Conservation (phyloP, 495 filamentous ascomycete genomes). For the Hypomontagnella submonticulosa region DNA sequence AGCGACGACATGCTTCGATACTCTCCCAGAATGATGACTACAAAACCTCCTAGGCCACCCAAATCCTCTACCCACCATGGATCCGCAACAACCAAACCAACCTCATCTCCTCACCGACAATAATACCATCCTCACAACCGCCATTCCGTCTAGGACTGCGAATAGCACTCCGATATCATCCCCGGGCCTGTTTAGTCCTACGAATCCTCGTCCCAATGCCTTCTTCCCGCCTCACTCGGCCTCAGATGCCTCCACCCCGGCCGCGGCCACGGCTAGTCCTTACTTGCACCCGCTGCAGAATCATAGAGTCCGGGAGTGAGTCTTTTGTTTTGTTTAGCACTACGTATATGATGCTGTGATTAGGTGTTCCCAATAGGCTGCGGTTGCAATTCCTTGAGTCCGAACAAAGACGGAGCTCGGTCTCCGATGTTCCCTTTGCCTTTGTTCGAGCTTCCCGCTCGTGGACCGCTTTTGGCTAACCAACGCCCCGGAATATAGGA, state of each 20-base stretch:
- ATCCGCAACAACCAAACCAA: slow-evolving; percentile 47
- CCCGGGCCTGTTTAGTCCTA: slow-evolving; percentile 72
- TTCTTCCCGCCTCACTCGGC: slow-evolving; percentile 48
- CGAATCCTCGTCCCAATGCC: slow-evolving; percentile 53
- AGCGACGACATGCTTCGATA: slow-evolving; percentile 48
- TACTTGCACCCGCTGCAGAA: slow-evolving; percentile 72
- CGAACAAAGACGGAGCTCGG: slow-evolving; percentile 4
- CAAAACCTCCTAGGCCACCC: slow-evolving; percentile 40
- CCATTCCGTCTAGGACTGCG: slow-evolving; percentile 58
- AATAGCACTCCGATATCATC: slow-evolving; percentile 75
- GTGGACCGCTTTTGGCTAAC: slow-evolving; percentile 20
- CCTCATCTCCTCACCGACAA: slow-evolving; percentile 53
- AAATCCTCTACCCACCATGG: slow-evolving; percentile 43
- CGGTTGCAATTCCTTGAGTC: slow-evolving; percentile 1
- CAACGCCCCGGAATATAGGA: slow-evolving; percentile 57
- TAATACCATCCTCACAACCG: slow-evolving; percentile 44
- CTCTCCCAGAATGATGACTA: slow-evolving; percentile 51
- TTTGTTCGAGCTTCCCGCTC: slow-evolving; percentile 7
- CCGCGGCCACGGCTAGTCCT: slow-evolving; percentile 58
- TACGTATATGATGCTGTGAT: background rate
- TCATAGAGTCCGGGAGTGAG: slow-evolving; percentile 70
- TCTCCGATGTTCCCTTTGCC: slow-evolving; percentile 5
- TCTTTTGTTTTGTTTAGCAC: slow-evolving; percentile 31
- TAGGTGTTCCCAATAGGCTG: background rate
- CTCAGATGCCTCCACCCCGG: slow-evolving; percentile 62